phyloP scores from a whole-genome alignment of 1,139 yeast genomes.

The Keqinozyma sinolaborantium region DNA sequence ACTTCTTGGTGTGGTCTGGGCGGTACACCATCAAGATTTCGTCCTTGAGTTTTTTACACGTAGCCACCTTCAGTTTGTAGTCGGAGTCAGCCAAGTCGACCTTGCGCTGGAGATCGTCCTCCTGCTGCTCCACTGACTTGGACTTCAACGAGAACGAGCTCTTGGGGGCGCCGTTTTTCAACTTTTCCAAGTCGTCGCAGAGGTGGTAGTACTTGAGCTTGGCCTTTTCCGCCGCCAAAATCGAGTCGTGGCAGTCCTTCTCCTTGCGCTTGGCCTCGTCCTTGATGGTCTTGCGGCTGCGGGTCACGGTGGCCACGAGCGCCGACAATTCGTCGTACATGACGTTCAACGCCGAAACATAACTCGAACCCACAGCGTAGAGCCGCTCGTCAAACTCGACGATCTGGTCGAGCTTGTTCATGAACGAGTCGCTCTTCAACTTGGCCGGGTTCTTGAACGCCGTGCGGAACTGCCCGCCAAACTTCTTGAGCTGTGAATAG shows the following conservation, averaged over 20 bases:
- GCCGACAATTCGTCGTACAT: conserved; percentile 88
- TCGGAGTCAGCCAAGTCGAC: conserved; percentile 84
- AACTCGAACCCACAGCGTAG: conserved; percentile 68
- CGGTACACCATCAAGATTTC: conserved; percentile 71
- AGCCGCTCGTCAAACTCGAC: conserved; percentile 76
- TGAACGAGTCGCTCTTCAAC: conserved; percentile 68
- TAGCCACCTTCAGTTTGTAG: conserved; percentile 70
- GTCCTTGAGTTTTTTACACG: conserved; percentile 70
- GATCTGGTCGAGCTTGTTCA: conserved; percentile 61
- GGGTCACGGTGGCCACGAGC: conserved; percentile 62
- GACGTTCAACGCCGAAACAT: conserved; percentile 72
- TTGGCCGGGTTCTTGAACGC: conserved; percentile 46
- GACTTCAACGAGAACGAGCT: conserved; percentile 77
- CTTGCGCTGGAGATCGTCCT: conserved; percentile 80
- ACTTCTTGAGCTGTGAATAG: conserved; percentile 67
- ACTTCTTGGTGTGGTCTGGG: conserved; percentile 70
- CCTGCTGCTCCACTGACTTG: conserved; percentile 83
- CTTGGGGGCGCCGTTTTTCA: conserved; percentile 80
- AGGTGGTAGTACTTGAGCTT: conserved; percentile 73
- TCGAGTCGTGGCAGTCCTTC: conserved; percentile 79
- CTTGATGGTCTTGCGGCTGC: conserved; percentile 70
- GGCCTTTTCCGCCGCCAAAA: conserved; percentile 83
- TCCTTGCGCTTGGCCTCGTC: conserved; percentile 82
- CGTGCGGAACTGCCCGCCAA: conserved; percentile 52
- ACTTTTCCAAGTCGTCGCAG: conserved; percentile 83